Percentiles rank a stretch among this genome's conserved stretches.
These are phyloP conservation scores for Didymella sp. DNA, from an alignment of 2,329 filamentous ascomycete genomes.

Conservation along the genomic window DNA sequence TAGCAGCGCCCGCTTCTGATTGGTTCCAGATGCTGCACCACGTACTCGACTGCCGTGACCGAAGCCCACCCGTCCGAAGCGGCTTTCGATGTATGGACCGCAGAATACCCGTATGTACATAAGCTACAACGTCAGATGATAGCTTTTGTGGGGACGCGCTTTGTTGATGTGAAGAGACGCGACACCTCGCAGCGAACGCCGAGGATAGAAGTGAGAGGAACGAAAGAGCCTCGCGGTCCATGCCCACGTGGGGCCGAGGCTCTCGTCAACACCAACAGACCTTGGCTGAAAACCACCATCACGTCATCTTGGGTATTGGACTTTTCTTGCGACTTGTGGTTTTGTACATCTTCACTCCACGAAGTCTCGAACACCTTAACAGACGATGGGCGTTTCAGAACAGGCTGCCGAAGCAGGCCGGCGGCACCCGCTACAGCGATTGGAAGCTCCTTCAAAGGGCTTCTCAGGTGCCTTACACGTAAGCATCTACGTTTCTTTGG, in stretches of 20 bases:
- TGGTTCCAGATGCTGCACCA: background rate
- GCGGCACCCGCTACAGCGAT: slow-evolving; percentile 69
- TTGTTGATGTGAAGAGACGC: slow-evolving; percentile 1
- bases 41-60: slow-evolving; percentile 12
- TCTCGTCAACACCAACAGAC: background rate
- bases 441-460: slow-evolving; percentile 69
- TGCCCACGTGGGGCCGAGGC: slow-evolving; percentile 6
- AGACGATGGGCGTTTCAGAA: slow-evolving; percentile 26
- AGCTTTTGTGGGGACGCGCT: background rate
- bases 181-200: background rate
- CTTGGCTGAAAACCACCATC: slow-evolving; percentile 10
- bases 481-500: slow-evolving; percentile 1
- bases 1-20: background rate
- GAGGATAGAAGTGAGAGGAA: background rate
- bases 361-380: background rate
- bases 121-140: slow-evolving; percentile 15
- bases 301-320: background rate
- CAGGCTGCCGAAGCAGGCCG: slow-evolving; percentile 37
- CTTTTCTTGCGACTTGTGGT: background rate
- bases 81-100: slow-evolving; percentile 1
- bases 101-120: slow-evolving; percentile 12
- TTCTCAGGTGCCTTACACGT: slow-evolving; percentile 69
- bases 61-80: slow-evolving; percentile 2
- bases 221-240: background rate
- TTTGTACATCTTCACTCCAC: background rate